Conservation (phyloP, 2,329 filamentous ascomycete genomes). For the Hansfordia pulvinata region DNA sequence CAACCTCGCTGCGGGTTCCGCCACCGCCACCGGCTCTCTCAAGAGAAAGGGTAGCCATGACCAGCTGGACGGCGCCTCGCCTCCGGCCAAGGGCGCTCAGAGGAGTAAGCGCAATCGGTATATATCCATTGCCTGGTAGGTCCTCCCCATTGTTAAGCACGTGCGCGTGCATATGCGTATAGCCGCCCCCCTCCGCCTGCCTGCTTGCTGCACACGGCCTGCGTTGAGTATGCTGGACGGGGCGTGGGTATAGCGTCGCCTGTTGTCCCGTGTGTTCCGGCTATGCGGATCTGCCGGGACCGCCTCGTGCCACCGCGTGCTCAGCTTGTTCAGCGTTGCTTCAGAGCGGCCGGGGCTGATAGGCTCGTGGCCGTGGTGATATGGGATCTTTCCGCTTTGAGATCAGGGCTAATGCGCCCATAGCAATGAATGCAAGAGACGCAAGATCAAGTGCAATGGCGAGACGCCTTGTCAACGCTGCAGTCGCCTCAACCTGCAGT, state of each 20-base stretch:
- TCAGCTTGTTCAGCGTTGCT: slow-evolving; percentile 1
- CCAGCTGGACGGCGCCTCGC: slow-evolving; percentile 11
- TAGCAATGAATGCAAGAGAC: slow-evolving; percentile 62
- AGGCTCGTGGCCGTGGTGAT: too few species aligned
- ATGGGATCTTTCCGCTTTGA: background rate
- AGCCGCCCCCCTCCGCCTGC: too few species aligned
- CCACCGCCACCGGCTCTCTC: slow-evolving; percentile 1
- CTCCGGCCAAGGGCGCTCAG: slow-evolving; percentile 17
- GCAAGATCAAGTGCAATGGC: slow-evolving; percentile 64
- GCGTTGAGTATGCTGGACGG: too few species aligned
- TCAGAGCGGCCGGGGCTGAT: background rate
- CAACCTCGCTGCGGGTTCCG: background rate
- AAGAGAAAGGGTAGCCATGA: slow-evolving; percentile 14
- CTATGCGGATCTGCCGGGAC: too few species aligned
- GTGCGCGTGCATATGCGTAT: too few species aligned
- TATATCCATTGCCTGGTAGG: slow-evolving; percentile 49
- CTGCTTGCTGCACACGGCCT: too few species aligned
- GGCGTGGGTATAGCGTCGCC: too few species aligned
- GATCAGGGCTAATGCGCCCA: slow-evolving; percentile 2
- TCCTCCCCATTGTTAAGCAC: too few species aligned
- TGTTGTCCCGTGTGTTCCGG: too few species aligned
- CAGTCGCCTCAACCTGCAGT: slow-evolving; percentile 52
- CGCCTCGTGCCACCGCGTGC: too few species aligned
- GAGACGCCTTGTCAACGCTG: slow-evolving; percentile 55
- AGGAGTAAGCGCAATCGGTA: slow-evolving; percentile 50